These are phyloP conservation scores for Penicillium sp. DNA, from an alignment of 2,329 filamentous ascomycete genomes.

Conservation along the genomic window DNA sequence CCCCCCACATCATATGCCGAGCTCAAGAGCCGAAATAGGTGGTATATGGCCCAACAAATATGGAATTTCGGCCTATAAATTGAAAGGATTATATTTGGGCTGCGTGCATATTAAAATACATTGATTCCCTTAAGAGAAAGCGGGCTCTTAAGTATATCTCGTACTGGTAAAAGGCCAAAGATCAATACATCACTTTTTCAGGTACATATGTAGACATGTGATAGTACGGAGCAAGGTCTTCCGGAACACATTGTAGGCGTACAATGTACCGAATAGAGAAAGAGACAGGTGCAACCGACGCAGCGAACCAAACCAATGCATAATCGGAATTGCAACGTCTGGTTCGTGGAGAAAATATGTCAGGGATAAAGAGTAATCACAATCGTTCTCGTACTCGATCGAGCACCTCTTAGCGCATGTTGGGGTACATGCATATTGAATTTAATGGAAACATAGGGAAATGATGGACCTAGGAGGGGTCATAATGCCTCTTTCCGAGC, in stretches of 20 bases:
- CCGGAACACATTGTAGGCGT: not conserved
- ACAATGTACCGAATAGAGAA: not conserved
- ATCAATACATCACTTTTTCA: too few relatives aligned
- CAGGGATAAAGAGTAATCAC: not conserved
- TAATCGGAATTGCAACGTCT: not conserved
- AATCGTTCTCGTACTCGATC: constrained; percentile 1
- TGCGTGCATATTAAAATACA: not conserved
- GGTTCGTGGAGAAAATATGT: not conserved
- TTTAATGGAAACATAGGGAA: not conserved
- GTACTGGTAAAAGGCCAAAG: not conserved
- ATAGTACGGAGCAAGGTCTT: constrained; percentile 4
- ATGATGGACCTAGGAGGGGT: not conserved
- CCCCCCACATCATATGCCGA: constrained; percentile 4
- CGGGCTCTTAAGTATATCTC: not conserved
- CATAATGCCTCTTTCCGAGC: not conserved
- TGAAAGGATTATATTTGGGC: not conserved
- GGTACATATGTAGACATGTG: not conserved
- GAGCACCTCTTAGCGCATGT: not conserved
- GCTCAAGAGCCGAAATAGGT: not conserved
- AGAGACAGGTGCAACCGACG: not conserved
- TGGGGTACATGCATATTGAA: not conserved
- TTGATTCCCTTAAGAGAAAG: not conserved
- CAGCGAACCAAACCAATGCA: not conserved
- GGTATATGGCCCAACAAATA: not conserved
- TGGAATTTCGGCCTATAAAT: not conserved